phyloP scores from a whole-genome alignment of 2,329 filamentous ascomycete species.

The Xylaria polymorpha region DNA sequence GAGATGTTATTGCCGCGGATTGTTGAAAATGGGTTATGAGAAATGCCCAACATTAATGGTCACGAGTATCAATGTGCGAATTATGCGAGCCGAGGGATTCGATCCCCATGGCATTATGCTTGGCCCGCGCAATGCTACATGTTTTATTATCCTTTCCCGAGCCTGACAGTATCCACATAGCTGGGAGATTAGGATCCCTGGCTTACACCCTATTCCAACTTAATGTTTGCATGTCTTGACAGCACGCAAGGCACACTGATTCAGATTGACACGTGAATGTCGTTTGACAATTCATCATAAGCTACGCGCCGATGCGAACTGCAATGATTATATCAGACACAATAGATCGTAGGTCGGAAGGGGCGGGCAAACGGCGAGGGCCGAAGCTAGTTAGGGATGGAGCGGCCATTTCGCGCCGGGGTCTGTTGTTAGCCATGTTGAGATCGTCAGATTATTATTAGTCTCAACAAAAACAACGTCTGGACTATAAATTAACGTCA shows the following conservation, averaged over 20 bases:
- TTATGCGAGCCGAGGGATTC: neutral
- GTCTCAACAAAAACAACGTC: neutral
- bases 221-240: conserved; percentile 1
- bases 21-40: neutral
- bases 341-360: neutral
- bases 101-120: neutral
- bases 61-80: neutral
- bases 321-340: neutral
- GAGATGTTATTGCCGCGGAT: neutral
- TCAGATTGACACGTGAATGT: neutral
- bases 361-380: neutral
- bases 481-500: conserved; percentile 10
- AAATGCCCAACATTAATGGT: neutral
- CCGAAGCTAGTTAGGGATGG: neutral
- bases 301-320: neutral
- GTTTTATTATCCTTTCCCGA: neutral
- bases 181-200: neutral
- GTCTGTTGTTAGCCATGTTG: neutral
- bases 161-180: conserved; percentile 1
- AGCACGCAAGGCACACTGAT: neutral
- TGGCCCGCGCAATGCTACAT: no score
- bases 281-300: neutral
- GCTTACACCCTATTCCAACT: neutral
- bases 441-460: conserved; percentile 15
- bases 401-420: neutral